A percentile compares a stretch with the other conserved stretches of the same genome.
These are phyloP conservation scores for Calocera cornea DNA, from an alignment of 768 basidiomycete species.

Conservation along the genomic window DNA sequence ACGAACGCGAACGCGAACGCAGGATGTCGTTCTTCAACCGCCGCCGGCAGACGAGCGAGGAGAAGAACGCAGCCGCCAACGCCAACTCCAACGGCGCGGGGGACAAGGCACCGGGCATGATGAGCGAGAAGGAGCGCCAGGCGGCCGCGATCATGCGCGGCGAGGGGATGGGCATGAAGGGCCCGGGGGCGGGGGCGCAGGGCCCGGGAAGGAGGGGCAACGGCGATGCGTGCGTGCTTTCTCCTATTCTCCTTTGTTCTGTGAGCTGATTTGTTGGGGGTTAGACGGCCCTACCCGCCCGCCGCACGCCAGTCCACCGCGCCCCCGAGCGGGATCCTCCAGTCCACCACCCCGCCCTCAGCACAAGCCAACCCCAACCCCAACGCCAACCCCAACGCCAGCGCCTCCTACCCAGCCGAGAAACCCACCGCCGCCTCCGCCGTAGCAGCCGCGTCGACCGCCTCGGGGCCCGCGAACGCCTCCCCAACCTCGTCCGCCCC, in stretches of 20 bases:
- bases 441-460: slow-evolving; percentile 15
- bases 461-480: too few relatives aligned
- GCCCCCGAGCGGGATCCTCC: neutral
- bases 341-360: neutral
- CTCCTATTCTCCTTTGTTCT: neutral
- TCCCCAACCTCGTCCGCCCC: too few relatives aligned
- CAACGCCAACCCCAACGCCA: too few relatives aligned
- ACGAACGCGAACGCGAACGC: slow-evolving; percentile 16
- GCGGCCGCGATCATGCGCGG: neutral
- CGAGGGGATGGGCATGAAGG: neutral
- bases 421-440: slow-evolving; percentile 17
- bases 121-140: neutral
- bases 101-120: neutral
- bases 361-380: too few relatives aligned
- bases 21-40: slow-evolving; percentile 92
- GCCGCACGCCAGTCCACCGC: neutral
- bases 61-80: slow-evolving; percentile 15
- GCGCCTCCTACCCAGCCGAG: too few relatives aligned
- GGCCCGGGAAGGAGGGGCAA: neutral
- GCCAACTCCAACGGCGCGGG: neutral
- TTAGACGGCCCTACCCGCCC: neutral
- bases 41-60: slow-evolving; percentile 57
- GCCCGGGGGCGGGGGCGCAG: neutral
- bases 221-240: neutral
- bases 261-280: neutral